Evolutionary conservation across 73 alveolate species (phyloP).

Genomic region (Uronychia binucleata): DNA sequence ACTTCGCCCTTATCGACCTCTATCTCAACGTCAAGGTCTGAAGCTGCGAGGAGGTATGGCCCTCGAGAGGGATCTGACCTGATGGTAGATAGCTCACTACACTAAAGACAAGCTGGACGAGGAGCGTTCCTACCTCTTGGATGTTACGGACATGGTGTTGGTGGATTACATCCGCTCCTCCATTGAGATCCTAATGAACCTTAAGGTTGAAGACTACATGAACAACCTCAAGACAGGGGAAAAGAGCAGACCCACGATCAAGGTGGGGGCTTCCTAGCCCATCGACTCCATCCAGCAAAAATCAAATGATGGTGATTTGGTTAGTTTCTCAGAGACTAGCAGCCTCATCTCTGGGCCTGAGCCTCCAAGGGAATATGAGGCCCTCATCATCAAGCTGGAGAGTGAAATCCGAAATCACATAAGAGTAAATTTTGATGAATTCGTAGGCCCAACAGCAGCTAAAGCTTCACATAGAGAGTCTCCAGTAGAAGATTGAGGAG

Average conservation of each 20-base stretch:
- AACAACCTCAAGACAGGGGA: neutral
- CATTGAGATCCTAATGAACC: constrained; percentile 26
- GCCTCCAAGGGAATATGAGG: neutral
- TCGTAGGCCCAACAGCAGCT: neutral
- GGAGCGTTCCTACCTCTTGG: constrained; percentile 14
- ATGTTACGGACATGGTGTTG: constrained; percentile 12
- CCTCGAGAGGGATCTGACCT: too few species aligned
- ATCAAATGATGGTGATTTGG: neutral
- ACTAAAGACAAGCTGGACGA: constrained; percentile 23
- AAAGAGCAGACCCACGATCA: constrained; percentile 12
- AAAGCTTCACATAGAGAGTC: neutral
- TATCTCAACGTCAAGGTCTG: neutral
- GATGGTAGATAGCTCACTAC: neutral
- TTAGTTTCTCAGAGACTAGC: neutral
- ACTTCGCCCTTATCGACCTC: neutral
- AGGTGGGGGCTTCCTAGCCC: neutral
- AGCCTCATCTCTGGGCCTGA: neutral
- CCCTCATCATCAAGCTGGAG: neutral
- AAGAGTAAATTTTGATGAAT: too few species aligned
- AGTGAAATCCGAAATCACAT: neutral
- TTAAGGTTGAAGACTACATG: constrained; percentile 19
- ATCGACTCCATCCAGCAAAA: neutral
- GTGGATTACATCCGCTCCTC: constrained; percentile 36
- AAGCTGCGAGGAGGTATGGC: neutral
- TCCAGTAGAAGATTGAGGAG: neutral